Base-by-base conservation (phyloP, 2,329 filamentous ascomycete genomes). In the Hirsutella minnesotensis region DNA sequence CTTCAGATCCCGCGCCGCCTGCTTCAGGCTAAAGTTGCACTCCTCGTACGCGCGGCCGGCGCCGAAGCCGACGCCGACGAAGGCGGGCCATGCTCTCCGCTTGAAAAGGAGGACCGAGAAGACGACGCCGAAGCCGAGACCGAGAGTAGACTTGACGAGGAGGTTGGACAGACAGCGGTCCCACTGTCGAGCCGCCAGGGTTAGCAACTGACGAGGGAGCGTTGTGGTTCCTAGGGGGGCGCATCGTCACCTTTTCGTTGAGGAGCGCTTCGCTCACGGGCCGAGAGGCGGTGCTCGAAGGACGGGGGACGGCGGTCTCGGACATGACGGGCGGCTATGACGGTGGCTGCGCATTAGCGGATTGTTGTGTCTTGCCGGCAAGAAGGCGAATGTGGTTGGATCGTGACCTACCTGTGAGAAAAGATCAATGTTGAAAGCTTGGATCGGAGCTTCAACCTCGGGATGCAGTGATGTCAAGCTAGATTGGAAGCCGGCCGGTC, bases 51-150 rank as follows among this genome's bases (percentile, higher is more conserved):
- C 92, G 58, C 94, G 81, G 57, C 92, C 92, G 50, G 89, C 89
- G 62, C 94, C 92, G 64, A 98, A 96, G 45, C 92, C 92, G 43
- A 90, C 75, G 51, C 92, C 92, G 52, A 95, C 78, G 62, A 87
- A 92, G n/a, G 89, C 92, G 45, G 92, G 92, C 87, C 90, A 98
- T 52, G 92, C 86, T 70, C 92, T 83, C 67, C 94, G 84, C 77
- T 94, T 95, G 79, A 98, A 98, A 44, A 98, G 70, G 46, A 98
- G 83, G 48, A 98, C 89, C 48, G 92, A 96, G 75, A 98, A 96
- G 68, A 98, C 86, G 64, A 98, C 83, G 62, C 92, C 92, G 69
- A 98, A 98, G 55, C 85, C 87, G 62, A 96, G 84, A 59, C 92
- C 92, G 65, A 98, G 83, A 44, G 86, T 83, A 52, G 90, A 96